A percentile compares a stretch with the other conserved stretches of the same genome.
Conservation (phyloP, 495 filamentous ascomycete genomes). For the Bryoglossum gracile region DNA sequence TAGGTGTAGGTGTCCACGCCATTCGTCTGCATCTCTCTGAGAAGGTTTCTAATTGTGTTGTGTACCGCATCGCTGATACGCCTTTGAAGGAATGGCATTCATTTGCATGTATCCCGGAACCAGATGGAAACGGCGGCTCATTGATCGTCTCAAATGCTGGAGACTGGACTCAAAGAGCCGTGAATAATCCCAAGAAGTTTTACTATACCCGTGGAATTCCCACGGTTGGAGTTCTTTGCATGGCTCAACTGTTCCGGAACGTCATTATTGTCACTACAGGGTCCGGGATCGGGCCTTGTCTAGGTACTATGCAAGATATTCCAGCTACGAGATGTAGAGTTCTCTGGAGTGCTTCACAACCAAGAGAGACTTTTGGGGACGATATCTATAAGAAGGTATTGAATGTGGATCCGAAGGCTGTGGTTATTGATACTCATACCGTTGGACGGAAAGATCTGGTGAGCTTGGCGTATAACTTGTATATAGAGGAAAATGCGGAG, state of each 20-base stretch:
- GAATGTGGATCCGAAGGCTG: constrained; percentile 33
- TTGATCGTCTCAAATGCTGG: constrained; percentile 58
- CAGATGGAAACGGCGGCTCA: constrained; percentile 45
- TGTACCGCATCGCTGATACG: constrained; percentile 45
- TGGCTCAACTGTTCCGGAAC: constrained; percentile 58
- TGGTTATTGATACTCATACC: constrained; percentile 38
- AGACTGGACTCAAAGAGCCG: constrained; percentile 58
- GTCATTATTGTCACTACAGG: constrained; percentile 76
- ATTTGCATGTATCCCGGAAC: constrained; percentile 67
- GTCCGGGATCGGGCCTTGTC: constrained; percentile 57
- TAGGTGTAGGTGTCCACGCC: constrained; percentile 54
- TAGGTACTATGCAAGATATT: constrained; percentile 17
- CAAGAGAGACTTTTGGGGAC: constrained; percentile 38
- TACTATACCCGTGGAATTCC: constrained; percentile 45
- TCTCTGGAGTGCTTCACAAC: constrained; percentile 40
- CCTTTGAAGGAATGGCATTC: constrained; percentile 73
- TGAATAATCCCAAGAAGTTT: constrained; percentile 51
- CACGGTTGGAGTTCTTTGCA: constrained; percentile 64
- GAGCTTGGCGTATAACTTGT: constrained; percentile 47
- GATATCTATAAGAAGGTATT: constrained; percentile 34
- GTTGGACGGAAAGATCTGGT: constrained; percentile 38
- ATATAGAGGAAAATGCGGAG: constrained; percentile 53
- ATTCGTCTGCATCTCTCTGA: constrained; percentile 63
- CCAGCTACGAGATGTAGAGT: constrained; percentile 23
- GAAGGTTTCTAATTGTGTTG: constrained; percentile 48